Conservation (phyloP, 306 rosid species). For the Acmispon strigosus region DNA sequence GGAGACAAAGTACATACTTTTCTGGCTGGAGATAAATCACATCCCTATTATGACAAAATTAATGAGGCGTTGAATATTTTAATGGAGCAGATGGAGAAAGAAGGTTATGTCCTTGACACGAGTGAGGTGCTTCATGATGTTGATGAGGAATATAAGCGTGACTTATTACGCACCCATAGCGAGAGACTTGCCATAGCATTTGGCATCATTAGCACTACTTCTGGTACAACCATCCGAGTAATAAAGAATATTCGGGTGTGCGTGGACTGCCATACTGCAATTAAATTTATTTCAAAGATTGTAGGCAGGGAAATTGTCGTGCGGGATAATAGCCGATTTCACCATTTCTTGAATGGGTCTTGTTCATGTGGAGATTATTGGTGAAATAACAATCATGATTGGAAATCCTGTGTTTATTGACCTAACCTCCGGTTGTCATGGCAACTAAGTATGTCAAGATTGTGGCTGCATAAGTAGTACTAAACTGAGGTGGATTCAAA, state of each 20-base stretch:
- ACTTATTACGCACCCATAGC: slow-evolving; percentile 53
- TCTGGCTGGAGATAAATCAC: slow-evolving; percentile 73
- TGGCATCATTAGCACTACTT: slow-evolving; percentile 75
- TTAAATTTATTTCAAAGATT: slow-evolving; percentile 64
- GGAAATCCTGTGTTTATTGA: neutral
- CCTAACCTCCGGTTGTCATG: neutral
- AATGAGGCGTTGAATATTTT: slow-evolving; percentile 49
- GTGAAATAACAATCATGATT: slow-evolving; percentile 25
- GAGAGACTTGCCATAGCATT: slow-evolving; percentile 87
- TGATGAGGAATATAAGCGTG: slow-evolving; percentile 71
- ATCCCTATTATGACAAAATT: slow-evolving; percentile 57
- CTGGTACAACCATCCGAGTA: slow-evolving; percentile 65
- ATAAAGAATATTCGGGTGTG: slow-evolving; percentile 80
- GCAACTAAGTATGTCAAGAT: neutral
- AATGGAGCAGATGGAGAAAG: slow-evolving; percentile 68
- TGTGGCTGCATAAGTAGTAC: neutral
- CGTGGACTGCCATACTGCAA: slow-evolving; percentile 69
- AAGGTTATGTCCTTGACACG: slow-evolving; percentile 63
- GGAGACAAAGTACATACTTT: slow-evolving; percentile 61
- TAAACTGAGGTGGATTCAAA: neutral
- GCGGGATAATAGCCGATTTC: slow-evolving; percentile 84
- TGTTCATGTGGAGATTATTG: slow-evolving; percentile 72
- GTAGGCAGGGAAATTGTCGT: slow-evolving; percentile 75
- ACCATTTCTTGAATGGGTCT: slow-evolving; percentile 64
- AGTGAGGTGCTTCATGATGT: slow-evolving; percentile 67